Base-by-base conservation (phyloP, 208 protist species). In the Trypanosoma cruzi region DNA sequence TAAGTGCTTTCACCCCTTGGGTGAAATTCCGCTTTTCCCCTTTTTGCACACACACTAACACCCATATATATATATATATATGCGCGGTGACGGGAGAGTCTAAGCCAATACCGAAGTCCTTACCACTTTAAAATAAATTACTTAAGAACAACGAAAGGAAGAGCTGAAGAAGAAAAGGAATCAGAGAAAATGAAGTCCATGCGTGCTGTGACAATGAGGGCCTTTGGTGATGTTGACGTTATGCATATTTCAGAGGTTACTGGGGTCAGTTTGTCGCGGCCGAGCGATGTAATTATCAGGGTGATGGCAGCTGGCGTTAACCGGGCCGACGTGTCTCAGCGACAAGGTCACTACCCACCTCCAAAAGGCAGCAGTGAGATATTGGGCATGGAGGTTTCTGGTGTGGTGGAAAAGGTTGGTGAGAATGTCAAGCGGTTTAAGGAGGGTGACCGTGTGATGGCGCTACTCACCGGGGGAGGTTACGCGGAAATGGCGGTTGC, bases 401-500 rank as follows among this genome's bases (percentile, higher is more conserved):
- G 95, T 18, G 76, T 97, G 10, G 84, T 96, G 14, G 81, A 83
- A 53, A 64, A 87, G 54, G 80, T 93, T 0, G 86, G 89, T 24
- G 29, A 62, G 2, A 70, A 82, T 13, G 86, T 94, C 24, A 87
- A 70, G 56, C 56, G 61, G 32, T 90, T 90, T 44, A 93, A 90
- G 67, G 84, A 86, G 48, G 95, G 93, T 24, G 91, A 97, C 68
- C 79, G 81, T 58, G 92, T 97, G 8, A 95, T 95, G 86, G 83
- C 84, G 29, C 79, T 98, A 49, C 82, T 97, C 32, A 53, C 53
- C 29, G 95, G 95, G 24, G 95, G 95, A 42, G 95, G 92, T 26
- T 98, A 98, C 85, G 92, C 93, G 5, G 90, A 98, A 65, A 95
- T 93, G 80, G 84, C 77, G 24, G 82, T 88, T n/a, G 84, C 94